Conservation (phyloP, 345 rosid species). For the Eutrema heterophyllum region DNA sequence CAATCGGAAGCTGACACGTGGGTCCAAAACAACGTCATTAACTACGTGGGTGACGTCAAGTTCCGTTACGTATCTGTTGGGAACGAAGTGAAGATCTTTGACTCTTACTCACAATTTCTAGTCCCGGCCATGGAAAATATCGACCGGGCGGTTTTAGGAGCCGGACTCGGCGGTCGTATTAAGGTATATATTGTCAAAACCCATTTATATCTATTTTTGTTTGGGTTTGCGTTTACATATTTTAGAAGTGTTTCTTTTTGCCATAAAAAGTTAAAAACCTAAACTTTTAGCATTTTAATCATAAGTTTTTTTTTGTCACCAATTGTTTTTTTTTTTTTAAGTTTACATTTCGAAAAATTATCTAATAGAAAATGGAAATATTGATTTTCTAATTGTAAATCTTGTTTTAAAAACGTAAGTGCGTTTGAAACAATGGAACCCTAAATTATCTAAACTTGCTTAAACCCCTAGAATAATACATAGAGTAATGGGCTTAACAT, state of each 20-base stretch:
- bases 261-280: background rate
- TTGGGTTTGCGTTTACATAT: background rate
- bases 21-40: slow-evolving; percentile 43
- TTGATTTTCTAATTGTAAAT: no score
- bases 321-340: background rate
- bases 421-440: background rate
- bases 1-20: slow-evolving; percentile 44
- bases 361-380: background rate
- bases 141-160: slow-evolving; percentile 12
- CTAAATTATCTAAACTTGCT: background rate
- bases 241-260: background rate
- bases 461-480: no score
- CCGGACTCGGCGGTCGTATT: slow-evolving; percentile 25
- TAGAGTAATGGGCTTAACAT: no score
- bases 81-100: slow-evolving; percentile 41
- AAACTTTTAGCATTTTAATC: background rate
- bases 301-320: background rate
- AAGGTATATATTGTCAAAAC: slow-evolving; percentile 1
- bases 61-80: slow-evolving; percentile 60
- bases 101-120: slow-evolving; percentile 21
- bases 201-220: background rate
- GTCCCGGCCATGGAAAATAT: slow-evolving; percentile 36
- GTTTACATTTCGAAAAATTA: background rate
- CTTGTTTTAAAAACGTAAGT: background rate
- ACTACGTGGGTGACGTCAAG: slow-evolving; percentile 30